Evolutionary conservation across 192 early-diverging fungal genomes (phyloP).

Genomic region (Rhizophagus sp.): DNA sequence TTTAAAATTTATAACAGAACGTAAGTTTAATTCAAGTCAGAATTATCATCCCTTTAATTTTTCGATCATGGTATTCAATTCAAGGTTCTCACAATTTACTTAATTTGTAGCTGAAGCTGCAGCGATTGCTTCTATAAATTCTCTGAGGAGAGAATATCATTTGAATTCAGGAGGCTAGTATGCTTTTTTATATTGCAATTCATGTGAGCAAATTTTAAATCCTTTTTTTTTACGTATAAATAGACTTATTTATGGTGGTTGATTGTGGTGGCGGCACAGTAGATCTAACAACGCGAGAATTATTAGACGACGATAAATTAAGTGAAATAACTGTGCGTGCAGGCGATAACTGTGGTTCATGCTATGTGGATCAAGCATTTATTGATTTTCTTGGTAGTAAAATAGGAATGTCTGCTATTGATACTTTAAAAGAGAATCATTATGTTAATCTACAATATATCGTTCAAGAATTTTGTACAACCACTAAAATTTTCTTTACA

Average conservation of each 20-base stretch:
- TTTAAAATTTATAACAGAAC: no score
- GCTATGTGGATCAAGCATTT: conserved; percentile 1
- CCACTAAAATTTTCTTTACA: not conserved
- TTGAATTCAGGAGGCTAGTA: not conserved
- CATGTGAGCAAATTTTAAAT: no score
- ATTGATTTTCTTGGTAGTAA: conserved; percentile 9
- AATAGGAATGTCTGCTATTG: not conserved
- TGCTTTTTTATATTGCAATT: not conserved
- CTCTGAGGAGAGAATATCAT: not conserved
- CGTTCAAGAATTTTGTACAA: not conserved
- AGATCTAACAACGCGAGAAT: conserved; percentile 44
- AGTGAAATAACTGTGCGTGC: not conserved
- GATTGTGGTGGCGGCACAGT: no score
- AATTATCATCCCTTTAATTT: not conserved
- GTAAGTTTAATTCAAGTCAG: no score
- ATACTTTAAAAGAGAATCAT: not conserved
- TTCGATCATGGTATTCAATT: not conserved
- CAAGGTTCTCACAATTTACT: not conserved
- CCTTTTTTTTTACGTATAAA: no score
- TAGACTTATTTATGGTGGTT: no score
- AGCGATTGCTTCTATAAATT: not conserved
- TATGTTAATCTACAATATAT: conserved; percentile 18
- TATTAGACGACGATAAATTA: not conserved
- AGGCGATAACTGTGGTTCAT: conserved; percentile 5
- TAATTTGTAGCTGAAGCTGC: conserved; percentile 15